Conservation (phyloP, 805 yeast genomes). For the Metschnikowia drakensbergensis region DNA sequence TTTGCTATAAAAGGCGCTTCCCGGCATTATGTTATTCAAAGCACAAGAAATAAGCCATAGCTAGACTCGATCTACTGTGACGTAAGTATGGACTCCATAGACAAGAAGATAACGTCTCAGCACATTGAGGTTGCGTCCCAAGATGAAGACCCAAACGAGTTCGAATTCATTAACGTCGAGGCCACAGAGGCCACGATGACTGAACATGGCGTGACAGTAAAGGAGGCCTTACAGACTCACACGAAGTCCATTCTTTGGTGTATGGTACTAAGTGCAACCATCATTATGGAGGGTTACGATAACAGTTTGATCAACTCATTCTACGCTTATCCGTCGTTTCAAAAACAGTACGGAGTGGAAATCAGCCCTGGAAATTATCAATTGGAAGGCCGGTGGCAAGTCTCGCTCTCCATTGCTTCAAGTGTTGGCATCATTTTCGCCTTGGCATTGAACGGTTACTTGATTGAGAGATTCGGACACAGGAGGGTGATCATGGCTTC, state of each 20-base stretch:
- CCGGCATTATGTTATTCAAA: too few relatives aligned
- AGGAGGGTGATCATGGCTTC: slow-evolving; percentile 30
- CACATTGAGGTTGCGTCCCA: slow-evolving; percentile 5
- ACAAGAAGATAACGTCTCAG: background rate
- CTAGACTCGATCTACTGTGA: background rate
- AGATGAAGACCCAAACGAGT: background rate
- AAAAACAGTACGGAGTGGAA: slow-evolving; percentile 7
- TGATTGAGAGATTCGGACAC: slow-evolving; percentile 44
- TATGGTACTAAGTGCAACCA: slow-evolving; percentile 9
- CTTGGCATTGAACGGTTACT: slow-evolving; percentile 38
- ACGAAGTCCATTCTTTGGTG: slow-evolving; percentile 14
- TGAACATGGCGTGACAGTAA: slow-evolving; percentile 20
- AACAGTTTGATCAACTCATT: slow-evolving; percentile 11
- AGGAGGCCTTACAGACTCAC: slow-evolving; percentile 10
- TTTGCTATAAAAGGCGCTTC: too few relatives aligned
- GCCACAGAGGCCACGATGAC: slow-evolving; percentile 21
- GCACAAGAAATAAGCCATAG: background rate
- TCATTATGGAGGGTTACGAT: slow-evolving; percentile 14
- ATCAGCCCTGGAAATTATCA: slow-evolving; percentile 4
- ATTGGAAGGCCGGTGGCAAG: slow-evolving; percentile 22
- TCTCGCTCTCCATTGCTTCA: slow-evolving; percentile 13
- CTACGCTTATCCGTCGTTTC: slow-evolving; percentile 11
- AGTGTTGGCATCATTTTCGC: slow-evolving; percentile 38
- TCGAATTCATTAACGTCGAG: slow-evolving; percentile 6
- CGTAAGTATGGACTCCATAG: background rate